Base-by-base conservation (phyloP, 495 filamentous ascomycete genomes). In the Podospora sp. region DNA sequence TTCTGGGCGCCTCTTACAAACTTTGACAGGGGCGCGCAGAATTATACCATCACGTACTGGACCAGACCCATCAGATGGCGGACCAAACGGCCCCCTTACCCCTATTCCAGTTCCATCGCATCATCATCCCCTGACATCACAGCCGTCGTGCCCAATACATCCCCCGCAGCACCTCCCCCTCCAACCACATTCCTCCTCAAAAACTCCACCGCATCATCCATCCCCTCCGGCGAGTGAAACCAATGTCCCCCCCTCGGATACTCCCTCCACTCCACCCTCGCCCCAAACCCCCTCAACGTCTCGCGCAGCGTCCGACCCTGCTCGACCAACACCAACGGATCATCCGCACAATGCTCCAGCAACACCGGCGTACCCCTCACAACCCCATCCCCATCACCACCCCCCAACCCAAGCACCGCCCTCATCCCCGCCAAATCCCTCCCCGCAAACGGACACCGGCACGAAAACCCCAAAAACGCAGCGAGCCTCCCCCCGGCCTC, bases 161-260 rank as follows among this genome's bases (percentile, higher is more conserved):
- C n/a, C n/a, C n/a, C n/a, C n/a, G n/a, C n/a, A n/a, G n/a, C n/a
- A n/a, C n/a, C n/a, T n/a, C n/a, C n/a, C n/a, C n/a, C n/a, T n/a
- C n/a, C 49, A 52, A 52, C 18, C 16, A 52, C 3, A 52, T 57
- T 14, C 24, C 61, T 35, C 0, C 60, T 62, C 36, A 86, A 62
- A 73, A 86, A 84, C 6, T 50, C n/a, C 8, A 84, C 72, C 11
- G 81, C 74, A 78, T 88, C 85, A 65, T 86, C 79, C 16, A 87
- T 76, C 36, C 84, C 81, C 55, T 80, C 69, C 18, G 77, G 77
- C 63, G 79, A 79, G 53, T 86, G 80, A 36, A 87, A 82, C 86
- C 85, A 88, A 73, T 89, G 87, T 0, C 29, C 84, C 84, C 0
- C 88, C 79, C 77, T 79, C 59, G 78, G 36, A 73, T 88, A 90